These are phyloP conservation scores for Schizochytrium sp. DNA, from an alignment of 108 stramenopile species.

Conservation along the genomic window DNA sequence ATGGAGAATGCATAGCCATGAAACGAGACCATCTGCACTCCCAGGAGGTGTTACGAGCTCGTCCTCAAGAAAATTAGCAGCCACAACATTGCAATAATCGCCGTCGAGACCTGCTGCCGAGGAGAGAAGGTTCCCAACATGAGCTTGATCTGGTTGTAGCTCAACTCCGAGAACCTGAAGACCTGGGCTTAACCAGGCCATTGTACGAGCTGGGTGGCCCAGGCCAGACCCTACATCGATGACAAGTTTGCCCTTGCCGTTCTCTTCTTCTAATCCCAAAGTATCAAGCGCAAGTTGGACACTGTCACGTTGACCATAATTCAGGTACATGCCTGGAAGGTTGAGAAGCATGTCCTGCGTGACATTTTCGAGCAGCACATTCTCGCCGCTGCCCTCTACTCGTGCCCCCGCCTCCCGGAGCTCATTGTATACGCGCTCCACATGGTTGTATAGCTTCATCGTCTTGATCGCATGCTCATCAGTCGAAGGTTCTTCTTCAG, in stretches of 20 bases:
- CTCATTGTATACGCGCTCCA: background rate
- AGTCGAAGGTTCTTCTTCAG: too few relatives aligned
- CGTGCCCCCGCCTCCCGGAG: background rate
- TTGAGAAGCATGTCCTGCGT: background rate
- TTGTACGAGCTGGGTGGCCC: conserved; percentile 4
- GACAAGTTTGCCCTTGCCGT: background rate
- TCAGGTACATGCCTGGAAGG: background rate
- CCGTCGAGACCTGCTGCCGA: background rate
- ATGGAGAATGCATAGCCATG: conserved; percentile 17
- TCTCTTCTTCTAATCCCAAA: background rate
- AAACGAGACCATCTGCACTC: background rate
- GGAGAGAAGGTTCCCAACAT: background rate
- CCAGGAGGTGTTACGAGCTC: background rate
- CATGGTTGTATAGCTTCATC: background rate
- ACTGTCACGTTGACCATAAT: conserved; percentile 13
- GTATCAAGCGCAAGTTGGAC: background rate
- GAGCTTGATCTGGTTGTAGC: background rate
- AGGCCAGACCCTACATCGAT: background rate
- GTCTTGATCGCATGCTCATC: background rate
- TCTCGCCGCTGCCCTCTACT: background rate
- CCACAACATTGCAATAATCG: background rate
- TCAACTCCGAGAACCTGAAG: background rate
- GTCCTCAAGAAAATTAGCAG: background rate
- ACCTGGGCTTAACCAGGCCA: background rate
- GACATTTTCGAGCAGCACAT: background rate